phyloP scores from a whole-genome alignment of 1,284 basidiomycete genomes.

The Rhodotorula sp. region DNA sequence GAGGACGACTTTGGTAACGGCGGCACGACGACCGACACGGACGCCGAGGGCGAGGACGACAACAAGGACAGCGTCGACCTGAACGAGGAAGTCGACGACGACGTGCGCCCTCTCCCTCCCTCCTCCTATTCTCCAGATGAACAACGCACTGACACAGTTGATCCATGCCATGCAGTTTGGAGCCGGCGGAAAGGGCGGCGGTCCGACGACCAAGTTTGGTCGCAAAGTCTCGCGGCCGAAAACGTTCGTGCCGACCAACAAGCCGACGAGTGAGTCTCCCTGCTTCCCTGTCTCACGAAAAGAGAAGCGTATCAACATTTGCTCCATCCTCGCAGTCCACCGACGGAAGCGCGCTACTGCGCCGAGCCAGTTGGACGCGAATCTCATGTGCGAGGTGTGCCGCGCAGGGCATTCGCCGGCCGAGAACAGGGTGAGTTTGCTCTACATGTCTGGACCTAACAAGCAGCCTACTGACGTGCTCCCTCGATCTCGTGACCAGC shows the following conservation, averaged over 20 bases:
- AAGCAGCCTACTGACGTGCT: no score
- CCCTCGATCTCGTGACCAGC: neutral
- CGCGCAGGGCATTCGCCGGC: constrained; percentile 31
- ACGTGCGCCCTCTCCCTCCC: constrained; percentile 19
- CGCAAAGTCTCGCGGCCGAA: constrained; percentile 39
- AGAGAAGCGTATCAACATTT: neutral
- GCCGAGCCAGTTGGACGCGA: constrained; percentile 18
- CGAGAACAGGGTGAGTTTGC: neutral
- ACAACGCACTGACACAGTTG: neutral
- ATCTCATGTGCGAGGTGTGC: constrained; percentile 37
- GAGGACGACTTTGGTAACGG: constrained; percentile 34
- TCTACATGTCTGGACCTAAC: neutral
- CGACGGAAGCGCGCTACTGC: constrained; percentile 31
- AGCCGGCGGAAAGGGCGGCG: constrained; percentile 1
- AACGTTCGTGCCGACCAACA: constrained; percentile 38
- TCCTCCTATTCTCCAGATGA: no score
- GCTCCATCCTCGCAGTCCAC: constrained; percentile 8
- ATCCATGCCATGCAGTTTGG: constrained; percentile 6
- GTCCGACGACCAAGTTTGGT: constrained; percentile 37
- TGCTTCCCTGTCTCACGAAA: neutral
- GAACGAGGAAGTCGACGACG: constrained; percentile 37
- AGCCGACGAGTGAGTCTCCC: constrained; percentile 30
- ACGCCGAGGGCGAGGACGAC: constrained; percentile 11
- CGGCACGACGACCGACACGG: constrained; percentile 8
- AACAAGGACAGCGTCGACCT: constrained; percentile 22